Percentiles rank a stretch among this genome's conserved stretches.
These are phyloP conservation scores for Rhizopus sp. DNA, from an alignment of 371 early-diverging fungal species.

Conservation along the genomic window DNA sequence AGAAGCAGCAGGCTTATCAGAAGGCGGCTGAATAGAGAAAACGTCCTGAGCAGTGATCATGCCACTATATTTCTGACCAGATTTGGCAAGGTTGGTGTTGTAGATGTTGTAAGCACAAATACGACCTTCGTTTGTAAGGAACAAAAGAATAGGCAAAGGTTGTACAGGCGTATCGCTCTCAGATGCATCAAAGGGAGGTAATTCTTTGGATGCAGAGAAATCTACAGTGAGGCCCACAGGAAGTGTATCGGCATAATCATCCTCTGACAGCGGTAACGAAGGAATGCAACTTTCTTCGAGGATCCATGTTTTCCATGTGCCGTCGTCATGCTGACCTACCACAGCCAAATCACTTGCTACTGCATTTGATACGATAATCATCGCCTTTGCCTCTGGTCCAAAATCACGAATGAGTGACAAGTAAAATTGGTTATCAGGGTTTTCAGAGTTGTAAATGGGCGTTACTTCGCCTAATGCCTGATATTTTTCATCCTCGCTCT, in stretches of 20 bases:
- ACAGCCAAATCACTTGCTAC: conserved; percentile 43
- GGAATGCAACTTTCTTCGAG: conserved; percentile 34
- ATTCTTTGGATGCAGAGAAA: conserved; percentile 33
- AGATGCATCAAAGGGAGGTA: conserved; percentile 43
- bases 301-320: conserved; percentile 46
- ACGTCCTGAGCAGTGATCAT: conserved; percentile 14
- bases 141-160: conserved; percentile 44
- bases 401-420: conserved; percentile 43
- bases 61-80: background rate
- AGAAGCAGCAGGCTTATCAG: conserved; percentile 1
- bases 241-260: conserved; percentile 37
- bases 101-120: conserved; percentile 47
- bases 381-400: conserved; percentile 34
- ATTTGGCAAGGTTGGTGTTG: conserved; percentile 31
- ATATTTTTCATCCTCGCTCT: conserved; percentile 6
- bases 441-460: conserved; percentile 37
- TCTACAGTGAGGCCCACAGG: conserved; percentile 50
- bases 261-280: conserved; percentile 40
- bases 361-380: conserved; percentile 40
- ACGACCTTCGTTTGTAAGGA: conserved; percentile 46
- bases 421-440: conserved; percentile 38
- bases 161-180: conserved; percentile 29
- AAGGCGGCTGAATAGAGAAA: background rate
- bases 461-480: conserved; percentile 32
- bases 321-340: conserved; percentile 39